Base-by-base conservation (phyloP, 192 early-diverging fungal genomes). In the Lunasporangiospora selenospora region DNA sequence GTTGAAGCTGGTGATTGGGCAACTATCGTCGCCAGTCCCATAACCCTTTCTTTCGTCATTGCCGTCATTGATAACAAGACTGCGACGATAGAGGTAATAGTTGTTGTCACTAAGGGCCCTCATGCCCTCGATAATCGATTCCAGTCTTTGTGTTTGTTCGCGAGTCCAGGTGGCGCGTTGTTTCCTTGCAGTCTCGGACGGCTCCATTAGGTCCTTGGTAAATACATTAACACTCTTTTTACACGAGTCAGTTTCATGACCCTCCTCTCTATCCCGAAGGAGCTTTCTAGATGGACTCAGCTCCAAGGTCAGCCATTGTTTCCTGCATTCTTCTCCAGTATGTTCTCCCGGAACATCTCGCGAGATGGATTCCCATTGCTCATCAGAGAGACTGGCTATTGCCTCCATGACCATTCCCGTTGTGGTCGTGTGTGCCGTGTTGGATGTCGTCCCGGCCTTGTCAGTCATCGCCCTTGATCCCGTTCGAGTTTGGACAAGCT, bases 361-460 rank as follows among this genome's bases (percentile, higher is more conserved):
- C n/a, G 63, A 53, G 7, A 65, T 30, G n/a, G 27, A 13, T 7
- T 57, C 36, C 63, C 53, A 57, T n/a, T 57, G 42, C 6, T 31
- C 15, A 8, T 51, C 37, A 4, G 34, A 23, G 13, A 49, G 21
- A n/a, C 10, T 34, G 13, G 33, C 34, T 8, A 33, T 53, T 16
- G 8, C 19, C 30, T n/a, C n/a, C n/a, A n/a, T n/a, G n/a, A n/a
- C n/a, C n/a, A n/a, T n/a, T n/a, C n/a, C n/a, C n/a, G n/a, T n/a
- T n/a, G n/a, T n/a, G n/a, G n/a, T n/a, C n/a, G n/a, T n/a, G n/a
- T n/a, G n/a, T n/a, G n/a, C n/a, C n/a, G n/a, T n/a, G n/a, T n/a
- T n/a, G n/a, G n/a, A n/a, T n/a, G n/a, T n/a, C n/a, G n/a, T n/a
- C 11, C 16, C 4, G 16, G 48, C 23, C 26, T 19, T 40, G 12